Conservation (phyloP, 768 basidiomycete genomes). For the Phanerochaete carnosa region DNA sequence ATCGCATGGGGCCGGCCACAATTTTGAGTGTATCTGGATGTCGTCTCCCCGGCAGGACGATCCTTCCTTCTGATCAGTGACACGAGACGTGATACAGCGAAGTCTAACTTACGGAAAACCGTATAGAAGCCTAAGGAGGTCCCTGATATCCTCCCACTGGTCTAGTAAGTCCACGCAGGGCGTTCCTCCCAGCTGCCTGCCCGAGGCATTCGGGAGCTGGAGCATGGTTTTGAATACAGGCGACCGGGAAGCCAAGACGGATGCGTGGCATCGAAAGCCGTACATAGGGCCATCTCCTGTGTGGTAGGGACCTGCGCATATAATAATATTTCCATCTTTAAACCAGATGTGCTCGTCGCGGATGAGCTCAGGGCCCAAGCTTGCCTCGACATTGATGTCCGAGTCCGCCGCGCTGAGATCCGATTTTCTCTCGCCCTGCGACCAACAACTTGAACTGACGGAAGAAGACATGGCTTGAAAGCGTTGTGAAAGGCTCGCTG, state of each 20-base stretch:
- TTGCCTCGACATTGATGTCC: too few species aligned
- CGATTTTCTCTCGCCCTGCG: too few species aligned
- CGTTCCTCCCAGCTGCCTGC: background rate
- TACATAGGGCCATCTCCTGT: background rate
- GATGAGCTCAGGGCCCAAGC: too few species aligned
- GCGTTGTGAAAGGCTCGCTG: too few species aligned
- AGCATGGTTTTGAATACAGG: background rate
- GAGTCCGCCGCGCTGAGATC: too few species aligned
- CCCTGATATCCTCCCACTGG: background rate
- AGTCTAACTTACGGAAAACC: background rate
- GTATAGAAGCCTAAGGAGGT: background rate
- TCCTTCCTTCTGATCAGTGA: background rate
- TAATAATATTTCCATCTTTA: background rate
- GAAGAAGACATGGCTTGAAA: too few species aligned
- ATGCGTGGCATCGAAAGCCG: background rate
- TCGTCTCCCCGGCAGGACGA: background rate
- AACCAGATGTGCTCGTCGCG: conserved; percentile 1
- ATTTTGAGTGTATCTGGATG: background rate
- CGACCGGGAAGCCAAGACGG: background rate
- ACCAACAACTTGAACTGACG: too few species aligned
- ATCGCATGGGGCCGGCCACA: background rate
- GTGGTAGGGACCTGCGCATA: background rate
- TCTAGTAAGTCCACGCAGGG: background rate
- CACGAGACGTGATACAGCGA: too few species aligned
- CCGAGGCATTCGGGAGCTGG: background rate